A percentile compares a stretch with the other conserved stretches of the same genome.
These are phyloP conservation scores for Cryphonectria carpinicola DNA, from an alignment of 2,329 filamentous ascomycete species.

Conservation along the genomic window DNA sequence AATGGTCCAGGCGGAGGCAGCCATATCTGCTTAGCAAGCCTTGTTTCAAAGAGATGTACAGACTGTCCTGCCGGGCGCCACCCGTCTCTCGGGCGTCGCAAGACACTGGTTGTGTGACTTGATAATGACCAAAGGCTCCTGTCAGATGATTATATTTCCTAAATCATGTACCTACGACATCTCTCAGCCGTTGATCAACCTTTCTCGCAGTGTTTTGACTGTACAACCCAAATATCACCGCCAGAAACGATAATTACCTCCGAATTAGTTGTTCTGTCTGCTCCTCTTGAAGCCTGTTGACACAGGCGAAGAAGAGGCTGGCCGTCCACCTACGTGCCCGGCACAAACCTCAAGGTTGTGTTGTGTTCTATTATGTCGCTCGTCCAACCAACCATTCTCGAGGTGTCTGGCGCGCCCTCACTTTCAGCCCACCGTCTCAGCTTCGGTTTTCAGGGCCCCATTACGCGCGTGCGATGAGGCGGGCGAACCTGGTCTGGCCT, in stretches of 20 bases:
- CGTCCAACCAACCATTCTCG: background rate
- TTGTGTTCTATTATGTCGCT: background rate
- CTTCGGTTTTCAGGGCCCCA: background rate
- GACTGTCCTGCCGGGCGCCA: background rate
- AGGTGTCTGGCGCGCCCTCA: background rate
- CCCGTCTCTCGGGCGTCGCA: background rate
- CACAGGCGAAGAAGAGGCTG: background rate
- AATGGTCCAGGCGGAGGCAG: background rate
- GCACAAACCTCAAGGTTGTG: background rate
- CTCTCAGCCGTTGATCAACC: background rate
- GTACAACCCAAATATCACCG: background rate
- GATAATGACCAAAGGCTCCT: background rate
- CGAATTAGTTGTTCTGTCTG: background rate
- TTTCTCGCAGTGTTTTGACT: background rate
- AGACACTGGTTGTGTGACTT: too few species aligned
- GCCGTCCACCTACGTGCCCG: too few species aligned
- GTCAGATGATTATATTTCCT: too few species aligned
- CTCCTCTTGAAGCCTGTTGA: background rate
- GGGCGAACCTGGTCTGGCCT: background rate
- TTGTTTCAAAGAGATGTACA: background rate
- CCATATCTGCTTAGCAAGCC: background rate
- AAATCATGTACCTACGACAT: background rate
- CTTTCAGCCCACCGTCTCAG: background rate
- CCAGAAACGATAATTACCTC: background rate
- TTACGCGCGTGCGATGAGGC: background rate